These are phyloP conservation scores for Aspergillus novoparasiticus DNA, from an alignment of 2,329 filamentous ascomycete genomes.

Conservation along the genomic window DNA sequence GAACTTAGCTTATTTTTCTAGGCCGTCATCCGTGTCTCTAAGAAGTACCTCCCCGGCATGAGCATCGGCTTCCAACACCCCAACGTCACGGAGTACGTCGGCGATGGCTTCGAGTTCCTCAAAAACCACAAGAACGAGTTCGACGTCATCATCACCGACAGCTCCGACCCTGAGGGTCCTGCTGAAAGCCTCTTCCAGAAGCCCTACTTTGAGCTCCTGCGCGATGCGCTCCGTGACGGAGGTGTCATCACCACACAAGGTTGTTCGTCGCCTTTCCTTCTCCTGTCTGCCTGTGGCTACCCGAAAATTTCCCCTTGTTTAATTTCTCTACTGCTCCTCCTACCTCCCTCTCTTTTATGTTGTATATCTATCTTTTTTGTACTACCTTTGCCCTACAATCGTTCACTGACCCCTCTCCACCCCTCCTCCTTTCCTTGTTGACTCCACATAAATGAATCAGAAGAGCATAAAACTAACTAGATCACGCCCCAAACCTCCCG, in stretches of 20 bases:
- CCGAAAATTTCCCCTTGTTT: conserved; percentile 56
- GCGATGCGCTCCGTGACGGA: conserved; percentile 86
- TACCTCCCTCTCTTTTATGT: not conserved
- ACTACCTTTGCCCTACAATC: conserved; percentile 8
- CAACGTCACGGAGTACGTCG: conserved; percentile 88
- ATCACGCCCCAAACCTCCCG: conserved; percentile 33
- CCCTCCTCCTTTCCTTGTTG: conserved; percentile 5
- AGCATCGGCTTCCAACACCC: conserved; percentile 89
- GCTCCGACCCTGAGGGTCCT: conserved; percentile 93
- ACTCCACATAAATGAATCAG: not conserved
- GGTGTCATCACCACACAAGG: conserved; percentile 99
- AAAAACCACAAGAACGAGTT: conserved; percentile 95
- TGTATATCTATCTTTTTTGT: not conserved
- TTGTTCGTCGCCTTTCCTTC: conserved; percentile 86
- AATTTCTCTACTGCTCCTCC: conserved; percentile 14
- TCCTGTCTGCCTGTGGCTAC: conserved; percentile 20
- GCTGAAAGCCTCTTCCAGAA: conserved; percentile 98
- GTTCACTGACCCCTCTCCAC: conserved; percentile 6
- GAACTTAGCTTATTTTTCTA: conserved; percentile 29
- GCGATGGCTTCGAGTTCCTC: conserved; percentile 98
- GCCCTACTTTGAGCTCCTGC: conserved; percentile 94
- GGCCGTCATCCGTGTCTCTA: conserved; percentile 97
- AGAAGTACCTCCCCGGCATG: conserved; percentile 97
- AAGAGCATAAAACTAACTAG: conserved; percentile 27
- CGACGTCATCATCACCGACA: conserved; percentile 99